Evolutionary conservation across 495 filamentous ascomycete species (phyloP).

Genomic region (Annulohypoxylon stygium): DNA sequence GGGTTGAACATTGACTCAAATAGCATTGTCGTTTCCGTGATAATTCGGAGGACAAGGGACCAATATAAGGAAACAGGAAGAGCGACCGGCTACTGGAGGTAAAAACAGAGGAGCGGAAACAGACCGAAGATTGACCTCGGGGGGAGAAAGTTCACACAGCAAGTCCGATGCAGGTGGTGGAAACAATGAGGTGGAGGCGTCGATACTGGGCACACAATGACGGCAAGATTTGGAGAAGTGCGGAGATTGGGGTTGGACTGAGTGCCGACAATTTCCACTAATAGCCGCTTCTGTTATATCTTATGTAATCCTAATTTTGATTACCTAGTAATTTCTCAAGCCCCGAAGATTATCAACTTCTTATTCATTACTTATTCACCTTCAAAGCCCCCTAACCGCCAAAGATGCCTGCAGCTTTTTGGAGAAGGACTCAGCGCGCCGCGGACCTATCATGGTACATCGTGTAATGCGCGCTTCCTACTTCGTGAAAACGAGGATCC

Average conservation of each 20-base stretch:
- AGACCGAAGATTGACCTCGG: not conserved
- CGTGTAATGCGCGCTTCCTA: not conserved
- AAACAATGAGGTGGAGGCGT: not conserved
- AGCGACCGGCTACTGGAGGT: slow-evolving; percentile 43
- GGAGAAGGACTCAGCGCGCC: not conserved
- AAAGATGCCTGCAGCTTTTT: not conserved
- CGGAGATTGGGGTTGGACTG: slow-evolving; percentile 23
- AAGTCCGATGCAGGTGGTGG: slow-evolving; percentile 21
- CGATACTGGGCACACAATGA: not conserved
- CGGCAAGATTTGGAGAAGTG: slow-evolving; percentile 28
- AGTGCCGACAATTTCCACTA: slow-evolving; percentile 40
- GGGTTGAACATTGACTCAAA: slow-evolving; percentile 15
- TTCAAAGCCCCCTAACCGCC: not conserved
- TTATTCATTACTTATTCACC: not conserved
- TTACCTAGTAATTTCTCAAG: too few species aligned
- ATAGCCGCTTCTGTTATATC: slow-evolving; percentile 33
- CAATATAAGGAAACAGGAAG: slow-evolving; percentile 9
- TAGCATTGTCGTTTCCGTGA: slow-evolving; percentile 12
- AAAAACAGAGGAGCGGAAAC: slow-evolving; percentile 33
- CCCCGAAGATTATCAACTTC: not conserved
- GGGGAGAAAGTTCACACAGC: slow-evolving; percentile 17
- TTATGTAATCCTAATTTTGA: too few species aligned
- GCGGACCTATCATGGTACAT: not conserved
- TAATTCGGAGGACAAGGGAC: not conserved
- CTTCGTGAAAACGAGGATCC: not conserved